Percentiles rank a stretch among this genome's conserved stretches.
phyloP scores from a whole-genome alignment of 2,329 filamentous ascomycete genomes.

The Colletotrichum godetiae region DNA sequence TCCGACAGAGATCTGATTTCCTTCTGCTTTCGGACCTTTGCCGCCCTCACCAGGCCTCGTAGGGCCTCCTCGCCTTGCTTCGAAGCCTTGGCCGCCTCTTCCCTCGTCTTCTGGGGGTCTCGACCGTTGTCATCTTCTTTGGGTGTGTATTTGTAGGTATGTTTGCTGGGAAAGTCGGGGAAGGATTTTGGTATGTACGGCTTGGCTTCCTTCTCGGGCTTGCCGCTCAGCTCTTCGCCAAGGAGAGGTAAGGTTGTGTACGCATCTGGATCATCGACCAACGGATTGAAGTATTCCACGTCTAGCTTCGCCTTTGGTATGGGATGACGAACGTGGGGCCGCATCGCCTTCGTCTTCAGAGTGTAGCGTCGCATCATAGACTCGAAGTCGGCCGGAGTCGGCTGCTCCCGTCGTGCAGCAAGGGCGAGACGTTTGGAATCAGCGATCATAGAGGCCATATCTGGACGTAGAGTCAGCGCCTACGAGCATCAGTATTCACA shows the following conservation, averaged over 20 bases:
- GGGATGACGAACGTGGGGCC: constrained; percentile 67
- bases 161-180: constrained; percentile 71
- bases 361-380: constrained; percentile 63
- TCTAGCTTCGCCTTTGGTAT: constrained; percentile 53
- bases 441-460: constrained; percentile 60
- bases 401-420: constrained; percentile 61
- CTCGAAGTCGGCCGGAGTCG: constrained; percentile 69
- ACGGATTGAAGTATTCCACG: constrained; percentile 51
- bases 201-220: constrained; percentile 65
- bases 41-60: constrained; percentile 68
- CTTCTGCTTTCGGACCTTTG: constrained; percentile 73
- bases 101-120: constrained; percentile 68
- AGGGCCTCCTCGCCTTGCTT: constrained; percentile 73
- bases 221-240: constrained; percentile 68
- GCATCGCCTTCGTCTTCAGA: constrained; percentile 61
- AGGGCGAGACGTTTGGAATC: constrained; percentile 60
- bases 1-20: constrained; percentile 69
- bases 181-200: constrained; percentile 69
- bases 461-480: constrained; percentile 48
- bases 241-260: constrained; percentile 58
- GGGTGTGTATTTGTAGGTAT: constrained; percentile 72
- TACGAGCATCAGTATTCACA: constrained; percentile 12
- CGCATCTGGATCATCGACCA: constrained; percentile 52
- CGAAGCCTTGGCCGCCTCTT: constrained; percentile 69
- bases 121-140: constrained; percentile 57